These are phyloP conservation scores for Zalerion maritima DNA, from an alignment of 495 filamentous ascomycete species.

Conservation along the genomic window DNA sequence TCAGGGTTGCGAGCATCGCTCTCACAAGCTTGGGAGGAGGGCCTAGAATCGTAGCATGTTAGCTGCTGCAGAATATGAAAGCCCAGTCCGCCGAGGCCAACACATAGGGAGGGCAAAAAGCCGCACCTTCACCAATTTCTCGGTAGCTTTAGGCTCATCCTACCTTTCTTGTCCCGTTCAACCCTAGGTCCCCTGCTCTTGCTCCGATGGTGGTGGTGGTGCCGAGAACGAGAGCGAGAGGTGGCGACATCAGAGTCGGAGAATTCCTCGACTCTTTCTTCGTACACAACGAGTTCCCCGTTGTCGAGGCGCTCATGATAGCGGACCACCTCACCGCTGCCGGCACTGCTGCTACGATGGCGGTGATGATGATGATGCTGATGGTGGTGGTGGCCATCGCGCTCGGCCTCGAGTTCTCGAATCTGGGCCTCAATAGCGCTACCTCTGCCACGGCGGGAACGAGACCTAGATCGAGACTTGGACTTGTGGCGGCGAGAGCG, in stretches of 20 bases:
- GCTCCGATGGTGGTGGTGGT: conserved; percentile 23
- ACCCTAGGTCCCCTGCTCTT: conserved; percentile 46
- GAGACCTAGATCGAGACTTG: no score
- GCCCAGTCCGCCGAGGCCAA: no score
- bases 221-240: conserved; percentile 10
- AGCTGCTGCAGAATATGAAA: no score
- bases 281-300: conserved; percentile 38
- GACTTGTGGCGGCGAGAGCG: conserved; percentile 24
- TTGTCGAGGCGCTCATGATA: conserved; percentile 30
- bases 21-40: no score
- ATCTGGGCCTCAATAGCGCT: conserved; percentile 46
- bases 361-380: conserved; percentile 11
- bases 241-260: no score
- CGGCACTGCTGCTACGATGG: conserved; percentile 16
- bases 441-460: conserved; percentile 22
- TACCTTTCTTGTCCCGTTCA: conserved; percentile 79
- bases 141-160: conserved; percentile 52
- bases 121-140: conserved; percentile 33
- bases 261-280: conserved; percentile 38
- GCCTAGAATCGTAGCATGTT: no score
- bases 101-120: conserved; percentile 9
- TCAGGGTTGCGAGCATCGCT: no score
- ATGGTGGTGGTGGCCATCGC: conserved; percentile 16
- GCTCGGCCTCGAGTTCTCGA: conserved; percentile 33
- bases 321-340: conserved; percentile 27